A percentile compares a stretch with the other conserved stretches of the same genome.
These are phyloP conservation scores for Cercophora samala DNA, from an alignment of 495 filamentous ascomycete genomes.

Conservation along the genomic window DNA sequence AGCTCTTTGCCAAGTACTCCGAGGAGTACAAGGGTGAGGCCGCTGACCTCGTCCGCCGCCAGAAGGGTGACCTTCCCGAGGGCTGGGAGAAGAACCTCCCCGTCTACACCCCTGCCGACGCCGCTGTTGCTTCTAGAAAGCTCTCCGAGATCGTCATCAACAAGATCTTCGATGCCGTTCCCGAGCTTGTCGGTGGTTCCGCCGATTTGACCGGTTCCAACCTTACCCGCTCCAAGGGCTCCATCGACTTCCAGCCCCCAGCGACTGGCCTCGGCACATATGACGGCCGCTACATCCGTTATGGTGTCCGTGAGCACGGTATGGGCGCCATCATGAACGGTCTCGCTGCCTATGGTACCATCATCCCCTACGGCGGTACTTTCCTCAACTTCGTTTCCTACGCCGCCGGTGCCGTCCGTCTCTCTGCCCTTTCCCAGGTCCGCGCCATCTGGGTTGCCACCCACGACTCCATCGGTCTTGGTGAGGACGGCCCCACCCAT, in stretches of 20 bases:
- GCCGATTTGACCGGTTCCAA: constrained; percentile 98
- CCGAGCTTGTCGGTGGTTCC: constrained; percentile 92
- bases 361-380: constrained; percentile 90
- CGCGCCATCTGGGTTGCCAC: constrained; percentile 96
- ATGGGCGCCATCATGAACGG: constrained; percentile 99
- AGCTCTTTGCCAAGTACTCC: constrained; percentile 83
- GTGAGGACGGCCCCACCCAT: constrained; percentile 98
- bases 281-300: constrained; percentile 89
- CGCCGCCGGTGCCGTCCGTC: constrained; percentile 89
- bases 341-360: constrained; percentile 88
- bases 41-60: constrained; percentile 77
- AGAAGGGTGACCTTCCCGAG: constrained; percentile 81
- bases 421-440: constrained; percentile 87
- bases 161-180: constrained; percentile 77
- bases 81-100: constrained; percentile 96
- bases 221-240: constrained; percentile 96
- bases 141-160: constrained; percentile 91
- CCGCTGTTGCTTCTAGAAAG: constrained; percentile 87
- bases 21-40: constrained; percentile 69
- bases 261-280: constrained; percentile 80
- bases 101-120: constrained; percentile 82
- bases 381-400: constrained; percentile 99
- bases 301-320: constrained; percentile 94
- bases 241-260: constrained; percentile 95
- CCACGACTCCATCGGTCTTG: constrained; percentile 98